These are phyloP conservation scores for Hordeum marinum DNA, from an alignment of 176 grass and related monocot species.

Conservation along the genomic window DNA sequence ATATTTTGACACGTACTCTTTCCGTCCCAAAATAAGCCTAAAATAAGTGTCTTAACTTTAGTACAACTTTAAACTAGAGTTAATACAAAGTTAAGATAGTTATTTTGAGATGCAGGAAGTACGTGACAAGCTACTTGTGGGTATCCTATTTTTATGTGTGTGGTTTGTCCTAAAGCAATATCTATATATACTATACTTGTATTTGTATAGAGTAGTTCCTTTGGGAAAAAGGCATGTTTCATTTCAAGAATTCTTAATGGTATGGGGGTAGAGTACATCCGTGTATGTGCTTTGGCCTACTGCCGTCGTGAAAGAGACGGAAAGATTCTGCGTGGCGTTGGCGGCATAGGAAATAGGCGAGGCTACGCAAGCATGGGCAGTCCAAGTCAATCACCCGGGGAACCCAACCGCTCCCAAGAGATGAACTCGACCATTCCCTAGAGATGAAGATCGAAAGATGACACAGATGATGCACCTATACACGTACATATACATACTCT, in stretches of 20 bases:
- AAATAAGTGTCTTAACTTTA: too few species aligned
- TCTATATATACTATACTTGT: background rate
- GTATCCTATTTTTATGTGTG: background rate
- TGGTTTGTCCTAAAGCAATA: background rate
- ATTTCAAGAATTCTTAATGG: background rate
- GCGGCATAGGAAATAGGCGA: background rate
- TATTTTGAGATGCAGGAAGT: too few species aligned
- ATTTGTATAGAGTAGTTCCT: background rate
- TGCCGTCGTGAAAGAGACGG: background rate
- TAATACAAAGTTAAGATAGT: too few species aligned
- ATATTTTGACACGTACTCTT: background rate
- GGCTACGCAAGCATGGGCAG: background rate
- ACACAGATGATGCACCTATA: background rate
- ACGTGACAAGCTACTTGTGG: background rate
- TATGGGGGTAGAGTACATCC: background rate
- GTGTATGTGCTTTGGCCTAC: background rate
- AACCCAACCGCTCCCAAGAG: background rate
- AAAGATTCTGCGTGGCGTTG: background rate
- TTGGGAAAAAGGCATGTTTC: background rate
- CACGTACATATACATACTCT: background rate
- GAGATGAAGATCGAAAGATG: background rate
- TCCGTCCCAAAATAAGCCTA: too few species aligned
- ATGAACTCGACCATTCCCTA: background rate
- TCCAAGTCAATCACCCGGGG: background rate
- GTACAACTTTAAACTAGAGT: too few species aligned